Conservation (phyloP, 1,284 basidiomycete species). For the Leccinum fallax region DNA sequence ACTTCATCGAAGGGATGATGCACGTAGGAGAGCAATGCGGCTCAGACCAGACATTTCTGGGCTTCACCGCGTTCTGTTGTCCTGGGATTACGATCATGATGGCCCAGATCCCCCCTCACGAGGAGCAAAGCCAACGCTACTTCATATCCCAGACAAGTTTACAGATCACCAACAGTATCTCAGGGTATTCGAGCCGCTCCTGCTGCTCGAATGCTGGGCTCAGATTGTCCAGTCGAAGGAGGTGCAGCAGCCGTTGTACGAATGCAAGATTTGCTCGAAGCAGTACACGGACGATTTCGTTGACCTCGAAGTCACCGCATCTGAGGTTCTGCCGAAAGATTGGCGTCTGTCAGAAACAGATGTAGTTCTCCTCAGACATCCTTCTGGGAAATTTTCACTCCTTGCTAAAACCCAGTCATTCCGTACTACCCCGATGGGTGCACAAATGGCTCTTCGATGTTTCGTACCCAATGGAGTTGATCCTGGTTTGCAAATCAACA, state of each 20-base stretch:
- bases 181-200: slow-evolving; percentile 81
- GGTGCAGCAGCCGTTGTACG: slow-evolving; percentile 53
- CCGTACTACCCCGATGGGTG: slow-evolving; percentile 51
- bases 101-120: slow-evolving; percentile 60
- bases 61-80: slow-evolving; percentile 81
- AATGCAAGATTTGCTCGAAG: slow-evolving; percentile 62
- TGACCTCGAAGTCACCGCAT: slow-evolving; percentile 68
- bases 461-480: slow-evolving; percentile 45
- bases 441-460: slow-evolving; percentile 54
- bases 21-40: slow-evolving; percentile 65
- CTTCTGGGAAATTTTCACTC: slow-evolving; percentile 49
- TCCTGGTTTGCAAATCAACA: slow-evolving; percentile 61
- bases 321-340: slow-evolving; percentile 60
- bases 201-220: slow-evolving; percentile 91
- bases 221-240: slow-evolving; percentile 83
- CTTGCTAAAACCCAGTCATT: slow-evolving; percentile 85
- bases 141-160: slow-evolving; percentile 70
- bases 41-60: slow-evolving; percentile 82
- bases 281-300: slow-evolving; percentile 73
- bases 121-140: slow-evolving; percentile 39
- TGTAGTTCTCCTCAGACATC: slow-evolving; percentile 69
- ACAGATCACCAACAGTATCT: slow-evolving; percentile 70
- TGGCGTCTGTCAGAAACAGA: slow-evolving; percentile 83
- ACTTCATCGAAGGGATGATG: slow-evolving; percentile 59
- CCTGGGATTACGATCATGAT: slow-evolving; percentile 82